These are phyloP conservation scores for Filobasidium floriforme DNA, from an alignment of 768 basidiomycete genomes.

Conservation along the genomic window DNA sequence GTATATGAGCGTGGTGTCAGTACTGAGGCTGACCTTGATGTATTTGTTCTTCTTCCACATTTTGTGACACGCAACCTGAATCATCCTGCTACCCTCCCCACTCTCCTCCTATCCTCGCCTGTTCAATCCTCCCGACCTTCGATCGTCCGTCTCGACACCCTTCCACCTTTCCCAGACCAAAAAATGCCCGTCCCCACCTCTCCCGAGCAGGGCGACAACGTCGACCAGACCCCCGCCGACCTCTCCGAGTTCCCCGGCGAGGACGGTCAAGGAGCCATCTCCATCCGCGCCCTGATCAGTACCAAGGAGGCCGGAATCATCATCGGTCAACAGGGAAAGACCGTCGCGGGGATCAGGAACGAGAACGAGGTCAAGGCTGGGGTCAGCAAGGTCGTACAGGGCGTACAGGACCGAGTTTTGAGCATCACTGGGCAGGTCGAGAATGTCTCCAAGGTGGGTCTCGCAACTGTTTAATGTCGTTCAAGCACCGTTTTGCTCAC, in stretches of 20 bases:
- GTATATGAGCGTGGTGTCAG: too few relatives aligned
- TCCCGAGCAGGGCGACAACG: slow-evolving; percentile 24
- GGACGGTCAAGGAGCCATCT: slow-evolving; percentile 52
- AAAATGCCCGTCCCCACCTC: background rate
- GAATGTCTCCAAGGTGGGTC: slow-evolving; percentile 74
- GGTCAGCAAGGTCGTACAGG: slow-evolving; percentile 95
- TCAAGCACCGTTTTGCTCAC: slow-evolving; percentile 23
- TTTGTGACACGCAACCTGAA: too few relatives aligned
- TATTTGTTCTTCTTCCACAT: too few relatives aligned
- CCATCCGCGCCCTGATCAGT: slow-evolving; percentile 87
- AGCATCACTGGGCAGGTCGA: slow-evolving; percentile 88
- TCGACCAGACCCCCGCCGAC: slow-evolving; percentile 29
- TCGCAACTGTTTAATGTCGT: slow-evolving; percentile 9
- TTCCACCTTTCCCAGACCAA: background rate
- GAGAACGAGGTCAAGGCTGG: slow-evolving; percentile 96
- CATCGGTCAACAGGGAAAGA: slow-evolving; percentile 89
- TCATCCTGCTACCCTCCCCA: background rate
- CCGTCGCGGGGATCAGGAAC: slow-evolving; percentile 92
- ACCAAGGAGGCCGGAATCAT: slow-evolving; percentile 97
- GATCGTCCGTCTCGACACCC: background rate
- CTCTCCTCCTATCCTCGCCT: background rate
- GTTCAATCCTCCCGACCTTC: slow-evolving; percentile 11
- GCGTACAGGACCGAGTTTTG: slow-evolving; percentile 95
- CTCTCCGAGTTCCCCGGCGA: slow-evolving; percentile 64
- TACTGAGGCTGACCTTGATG: too few relatives aligned